A percentile compares a stretch with the other conserved stretches of the same genome.
These are phyloP conservation scores for Dactylellina cionopaga DNA, from an alignment of 2,329 filamentous ascomycete species.

Conservation along the genomic window DNA sequence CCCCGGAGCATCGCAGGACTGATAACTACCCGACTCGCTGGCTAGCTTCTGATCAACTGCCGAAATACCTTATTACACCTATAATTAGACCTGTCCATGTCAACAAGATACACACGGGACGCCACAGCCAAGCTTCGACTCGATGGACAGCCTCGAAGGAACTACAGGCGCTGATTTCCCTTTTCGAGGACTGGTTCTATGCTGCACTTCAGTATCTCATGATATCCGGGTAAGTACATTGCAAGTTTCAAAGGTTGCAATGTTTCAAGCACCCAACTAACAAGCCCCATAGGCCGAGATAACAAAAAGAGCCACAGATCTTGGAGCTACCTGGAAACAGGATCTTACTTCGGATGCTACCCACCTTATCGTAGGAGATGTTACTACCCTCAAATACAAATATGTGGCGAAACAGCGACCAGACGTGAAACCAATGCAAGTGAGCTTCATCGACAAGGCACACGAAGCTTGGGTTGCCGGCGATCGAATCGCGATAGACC, in stretches of 20 bases:
- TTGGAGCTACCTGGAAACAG: slow-evolving; percentile 87
- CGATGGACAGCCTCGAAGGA: slow-evolving; percentile 40
- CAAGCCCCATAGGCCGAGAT: slow-evolving; percentile 64
- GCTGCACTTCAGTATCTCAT: slow-evolving; percentile 84
- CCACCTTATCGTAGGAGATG: slow-evolving; percentile 88
- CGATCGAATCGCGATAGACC: slow-evolving; percentile 75
- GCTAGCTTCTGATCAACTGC: not conserved
- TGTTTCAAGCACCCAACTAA: slow-evolving; percentile 59
- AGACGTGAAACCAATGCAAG: slow-evolving; percentile 83
- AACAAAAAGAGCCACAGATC: slow-evolving; percentile 74
- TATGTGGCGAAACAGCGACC: slow-evolving; percentile 90
- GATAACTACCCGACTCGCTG: too few relatives aligned
- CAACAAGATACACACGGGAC: not conserved
- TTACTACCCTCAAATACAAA: slow-evolving; percentile 90
- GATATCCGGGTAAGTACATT: slow-evolving; percentile 75
- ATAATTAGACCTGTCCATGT: slow-evolving; percentile 1
- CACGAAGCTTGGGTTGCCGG: slow-evolving; percentile 82
- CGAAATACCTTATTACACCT: too few relatives aligned
- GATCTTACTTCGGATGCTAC: slow-evolving; percentile 96
- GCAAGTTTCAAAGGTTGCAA: slow-evolving; percentile 54
- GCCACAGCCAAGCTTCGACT: slow-evolving; percentile 1
- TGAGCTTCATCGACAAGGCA: slow-evolving; percentile 85
- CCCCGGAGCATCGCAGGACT: too few relatives aligned
- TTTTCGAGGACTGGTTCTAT: slow-evolving; percentile 78
- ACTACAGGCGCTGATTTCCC: slow-evolving; percentile 63